These are phyloP conservation scores for Gracilaria vermiculophylla DNA, from an alignment of 23 red algal species.

Conservation along the genomic window DNA sequence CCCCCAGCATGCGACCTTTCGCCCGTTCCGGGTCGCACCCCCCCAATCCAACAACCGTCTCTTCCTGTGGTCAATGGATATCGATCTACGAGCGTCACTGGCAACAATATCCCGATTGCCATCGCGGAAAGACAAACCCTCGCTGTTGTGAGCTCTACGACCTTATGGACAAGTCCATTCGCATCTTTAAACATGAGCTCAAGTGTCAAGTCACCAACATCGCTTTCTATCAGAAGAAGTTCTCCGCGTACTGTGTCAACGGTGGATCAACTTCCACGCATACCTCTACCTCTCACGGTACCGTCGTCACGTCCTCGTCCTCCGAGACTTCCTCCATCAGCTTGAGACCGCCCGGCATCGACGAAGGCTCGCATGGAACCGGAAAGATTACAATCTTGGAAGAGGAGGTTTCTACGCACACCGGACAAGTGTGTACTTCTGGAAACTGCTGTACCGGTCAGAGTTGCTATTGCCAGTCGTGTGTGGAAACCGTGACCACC, in stretches of 20 bases:
- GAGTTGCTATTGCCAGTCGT: neutral
- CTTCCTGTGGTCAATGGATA: constrained; percentile 30
- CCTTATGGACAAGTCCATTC: constrained; percentile 50
- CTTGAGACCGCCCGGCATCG: neutral
- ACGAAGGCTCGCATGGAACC: constrained; percentile 20
- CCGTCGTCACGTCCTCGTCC: neutral
- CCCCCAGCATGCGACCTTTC: neutral
- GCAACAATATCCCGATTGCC: constrained; percentile 28
- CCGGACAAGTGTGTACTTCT: neutral
- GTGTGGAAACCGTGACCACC: neutral
- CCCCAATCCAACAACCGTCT: neutral
- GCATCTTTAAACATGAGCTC: constrained; percentile 32
- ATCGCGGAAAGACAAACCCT: constrained; percentile 8
- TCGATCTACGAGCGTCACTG: constrained; percentile 43
- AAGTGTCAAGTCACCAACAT: constrained; percentile 39
- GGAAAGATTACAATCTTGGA: constrained; percentile 13
- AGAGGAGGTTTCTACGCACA: neutral
- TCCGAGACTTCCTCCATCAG: neutral
- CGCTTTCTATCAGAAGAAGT: constrained; percentile 19
- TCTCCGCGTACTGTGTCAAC: neutral
- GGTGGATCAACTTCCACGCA: neutral
- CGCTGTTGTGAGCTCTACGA: constrained; percentile 43
- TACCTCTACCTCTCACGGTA: neutral
- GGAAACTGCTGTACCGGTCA: constrained; percentile 13
- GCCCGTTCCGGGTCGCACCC: neutral